Evolutionary conservation across 805 yeast genomes (phyloP), one percentile per base, ranked within the genome.

Genomic region (Pichia paraexigua): DNA sequence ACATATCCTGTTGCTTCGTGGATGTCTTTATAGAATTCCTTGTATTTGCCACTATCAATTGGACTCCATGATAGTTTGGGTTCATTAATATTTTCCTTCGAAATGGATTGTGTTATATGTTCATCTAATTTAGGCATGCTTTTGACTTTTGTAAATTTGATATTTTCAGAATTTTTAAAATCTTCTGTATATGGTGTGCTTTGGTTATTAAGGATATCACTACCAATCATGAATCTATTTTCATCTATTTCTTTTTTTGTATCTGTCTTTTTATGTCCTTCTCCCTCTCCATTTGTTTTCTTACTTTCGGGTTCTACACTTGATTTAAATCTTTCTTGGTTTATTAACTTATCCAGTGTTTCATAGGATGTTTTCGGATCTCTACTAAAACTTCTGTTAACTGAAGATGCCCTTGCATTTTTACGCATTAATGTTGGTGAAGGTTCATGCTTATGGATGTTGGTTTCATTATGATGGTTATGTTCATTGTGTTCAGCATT

Each of bases 1-100:
- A 63, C 55, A 46, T 56, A 63, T 4, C 58, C 57, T 11, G 66
- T 58, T 10, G 73, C 69, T 11, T 65, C 66, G 28, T 62, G 55
- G 18, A 73, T 50, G 22, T 71, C 73, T 3, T 56, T 56, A 5
- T 63, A 54, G 41, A 58, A 51, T 4, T 56, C 55, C 41, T 63
- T 59, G 10, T 69, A 60, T 28, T 54, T 55, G 15, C 60, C 59
- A 4, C 62, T 62, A 42, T 66, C 66, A 15, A 70, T 63, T 1
- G 66, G 61, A 0, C 18, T 22, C 74, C 72, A 67, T 37, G 5
- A 17, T 17, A 17, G 15, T 20, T 18, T 42, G n/a, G 47, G 21
- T 18, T 17, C 43, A 8, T 9, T 21, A 41, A 2, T 18, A 53
- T 41, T 53, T 49, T 24, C 24, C 22, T 20, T 27, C n/a, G 30